Base-by-base conservation (phyloP, 768 basidiomycete species). In the Hortiboletus campestris region DNA sequence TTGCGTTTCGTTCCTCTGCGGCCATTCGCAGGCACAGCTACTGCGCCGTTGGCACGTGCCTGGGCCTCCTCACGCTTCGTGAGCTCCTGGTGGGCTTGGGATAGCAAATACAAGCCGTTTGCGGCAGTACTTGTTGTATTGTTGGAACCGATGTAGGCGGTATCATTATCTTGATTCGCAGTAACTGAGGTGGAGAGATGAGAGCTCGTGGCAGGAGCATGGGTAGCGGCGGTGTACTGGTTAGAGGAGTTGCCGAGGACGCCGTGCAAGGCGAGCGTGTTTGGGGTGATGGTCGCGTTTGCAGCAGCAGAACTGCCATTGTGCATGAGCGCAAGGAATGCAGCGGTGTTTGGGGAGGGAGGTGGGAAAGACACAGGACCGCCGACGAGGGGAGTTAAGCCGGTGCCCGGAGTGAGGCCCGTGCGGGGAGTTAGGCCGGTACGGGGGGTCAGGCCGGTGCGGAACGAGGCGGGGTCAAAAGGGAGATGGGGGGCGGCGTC, bases 81-180 rank as follows among this genome's bases (percentile, higher is more conserved):
- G 56, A 97, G 84, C 78, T 96, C 94, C 70, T 97, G 94, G 68
- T 97, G 94, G 28, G 94, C 95, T 74, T 98, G 94, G 1, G 86
- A 89, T 50, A 98, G 85, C 46, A 98, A 78, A 75, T 95, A 98
- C 44, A 98, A 83, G 28, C 95, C 94, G 67, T 96, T 97, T 49
- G 93, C 89, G 51, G 93, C 91, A 19, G 84, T 79, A 42, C 72
- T 81, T 2, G 91, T 79, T 10, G 88, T 82, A 40, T 75, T 85
- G 46, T 78, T 78, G 3, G 88, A 74, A 20, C 76, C 74, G 58
- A 67, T 71, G 45, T 74, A 78, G 55, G 64, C 55, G 19, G 70
- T 34, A 16, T 74, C 64, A 38, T 59, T 70, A 28, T 75, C 72
- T 31, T 70, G 73, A 42, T 58, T 72, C 14, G 67, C 71, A 32